Percentiles rank a stretch among this genome's conserved stretches.
phyloP scores from a whole-genome alignment of 1,139 yeast species.

The Candida dubliniensis region DNA sequence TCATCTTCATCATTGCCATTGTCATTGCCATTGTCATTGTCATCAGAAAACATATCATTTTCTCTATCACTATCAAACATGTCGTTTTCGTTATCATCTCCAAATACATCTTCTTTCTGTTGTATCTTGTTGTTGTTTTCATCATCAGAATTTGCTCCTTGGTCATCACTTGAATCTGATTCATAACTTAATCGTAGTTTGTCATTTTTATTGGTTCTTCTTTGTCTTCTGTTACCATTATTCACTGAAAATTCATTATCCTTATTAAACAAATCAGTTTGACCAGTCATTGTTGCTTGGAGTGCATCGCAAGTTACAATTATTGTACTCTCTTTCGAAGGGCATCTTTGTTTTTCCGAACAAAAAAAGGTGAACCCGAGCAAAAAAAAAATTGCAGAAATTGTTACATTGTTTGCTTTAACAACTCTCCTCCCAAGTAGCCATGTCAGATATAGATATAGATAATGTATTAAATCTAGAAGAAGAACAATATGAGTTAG shows the following conservation, averaged over 20 bases:
- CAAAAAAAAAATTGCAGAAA: constrained; percentile 1
- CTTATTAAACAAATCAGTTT: no score
- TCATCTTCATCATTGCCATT: constrained; percentile 2
- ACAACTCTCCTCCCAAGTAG: neutral
- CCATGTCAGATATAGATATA: constrained; percentile 25
- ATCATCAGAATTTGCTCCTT: constrained; percentile 9
- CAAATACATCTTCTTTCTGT: constrained; percentile 26
- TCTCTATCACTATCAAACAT: constrained; percentile 39
- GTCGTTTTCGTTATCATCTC: constrained; percentile 29
- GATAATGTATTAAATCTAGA: constrained; percentile 56
- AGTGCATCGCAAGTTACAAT: no score
- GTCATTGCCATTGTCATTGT: neutral
- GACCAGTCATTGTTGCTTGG: no score
- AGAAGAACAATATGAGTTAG: constrained; percentile 59
- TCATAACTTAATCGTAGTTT: constrained; percentile 29
- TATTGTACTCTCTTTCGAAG: no score
- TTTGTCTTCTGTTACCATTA: constrained; percentile 13
- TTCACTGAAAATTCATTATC: no score
- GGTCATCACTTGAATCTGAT: constrained; percentile 32
- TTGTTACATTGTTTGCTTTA: neutral
- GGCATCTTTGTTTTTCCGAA: neutral
- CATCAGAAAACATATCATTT: constrained; percentile 9
- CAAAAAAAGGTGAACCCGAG: neutral
- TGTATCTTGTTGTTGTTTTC: constrained; percentile 12
- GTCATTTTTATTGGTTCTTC: constrained; percentile 22